These are phyloP conservation scores for Nakaseomyces nivariensis DNA, from an alignment of 1,139 yeast species.

Conservation along the genomic window DNA sequence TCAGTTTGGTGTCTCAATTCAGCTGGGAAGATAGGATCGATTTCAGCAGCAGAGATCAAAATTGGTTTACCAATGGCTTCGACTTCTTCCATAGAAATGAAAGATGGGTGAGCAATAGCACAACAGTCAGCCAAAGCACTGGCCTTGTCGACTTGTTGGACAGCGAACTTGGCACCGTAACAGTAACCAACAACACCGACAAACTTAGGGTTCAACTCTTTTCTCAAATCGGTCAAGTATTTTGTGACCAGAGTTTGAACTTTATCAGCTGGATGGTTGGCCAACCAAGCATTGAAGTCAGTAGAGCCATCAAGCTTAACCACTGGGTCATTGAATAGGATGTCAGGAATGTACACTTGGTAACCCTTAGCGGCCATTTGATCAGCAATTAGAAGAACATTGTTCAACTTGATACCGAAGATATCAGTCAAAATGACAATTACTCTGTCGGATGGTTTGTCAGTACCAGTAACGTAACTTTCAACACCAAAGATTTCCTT, in stretches of 20 bases:
- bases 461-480: slow-evolving; percentile 48
- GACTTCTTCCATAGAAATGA: slow-evolving; percentile 55
- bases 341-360: slow-evolving; percentile 65
- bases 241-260: slow-evolving; percentile 36
- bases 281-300: slow-evolving; percentile 43
- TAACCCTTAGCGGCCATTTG: slow-evolving; percentile 54
- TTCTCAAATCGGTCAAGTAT: slow-evolving; percentile 37
- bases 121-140: slow-evolving; percentile 45
- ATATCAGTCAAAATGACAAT: slow-evolving; percentile 62
- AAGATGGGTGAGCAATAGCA: slow-evolving; percentile 76
- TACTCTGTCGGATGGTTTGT: slow-evolving; percentile 32
- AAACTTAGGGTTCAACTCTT: slow-evolving; percentile 40
- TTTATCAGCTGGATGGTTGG: slow-evolving; percentile 40
- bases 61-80: slow-evolving; percentile 49
- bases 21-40: slow-evolving; percentile 49
- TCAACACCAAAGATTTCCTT: slow-evolving; percentile 38
- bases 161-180: slow-evolving; percentile 66
- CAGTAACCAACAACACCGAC: slow-evolving; percentile 69
- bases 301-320: slow-evolving; percentile 23
- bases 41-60: slow-evolving; percentile 62
- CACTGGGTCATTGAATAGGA: slow-evolving; percentile 46
- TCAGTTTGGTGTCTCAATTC: slow-evolving; percentile 58
- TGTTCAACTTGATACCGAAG: slow-evolving; percentile 49
- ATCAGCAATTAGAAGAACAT: slow-evolving; percentile 55
- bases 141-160: slow-evolving; percentile 41